Base-by-base conservation (phyloP, 768 basidiomycete species). In the Zangia roseola region DNA sequence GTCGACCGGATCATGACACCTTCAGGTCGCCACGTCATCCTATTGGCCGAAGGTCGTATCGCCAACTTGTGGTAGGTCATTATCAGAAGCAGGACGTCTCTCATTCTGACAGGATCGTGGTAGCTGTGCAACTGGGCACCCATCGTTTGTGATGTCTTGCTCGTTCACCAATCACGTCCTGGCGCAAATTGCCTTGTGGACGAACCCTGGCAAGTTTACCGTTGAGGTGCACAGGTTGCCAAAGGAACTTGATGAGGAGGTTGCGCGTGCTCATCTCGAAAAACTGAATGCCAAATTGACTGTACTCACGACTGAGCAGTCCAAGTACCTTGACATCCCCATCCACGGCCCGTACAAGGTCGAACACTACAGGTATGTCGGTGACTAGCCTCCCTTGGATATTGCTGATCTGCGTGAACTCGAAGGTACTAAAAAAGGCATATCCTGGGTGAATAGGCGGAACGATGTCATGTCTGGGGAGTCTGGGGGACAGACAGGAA, bases 111-210 rank as follows among this genome's bases (percentile, higher is more conserved):
- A 28, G 14, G 47, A 17, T 16, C 9, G 55, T 9, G 39, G 41
- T 43, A 88, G 86, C 45, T 97, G 95, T 71, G 95, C 92, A 31
- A 98, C 94, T 59, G 95, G 95, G 49, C 95, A 98, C 74, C 95
- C 97, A 30, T 98, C 95, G 37, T 97, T 94, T 73, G 97, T 99
- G 74, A 99, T 99, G 97, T 98, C 95, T n/a, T 98, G 94, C 80
- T 99, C 97, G 34, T 99, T 99, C 79, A 74, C 92, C 68, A 99
- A 99, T 82, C 97, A 99, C 74, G 90, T 94, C 55, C 80, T 98
- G 61, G 95, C 95, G 26, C 94, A 97, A 75, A 97, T 99, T 64
- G 94, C 93, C 21, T 86, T 98, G 68, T 99, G 93, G 93, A 94
- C 91, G 39, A 90, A 84, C 57, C 82, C 87, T 28, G 84, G 85